phyloP scores from a whole-genome alignment of 1,284 basidiomycete genomes.

The Ustilago loliicola region DNA sequence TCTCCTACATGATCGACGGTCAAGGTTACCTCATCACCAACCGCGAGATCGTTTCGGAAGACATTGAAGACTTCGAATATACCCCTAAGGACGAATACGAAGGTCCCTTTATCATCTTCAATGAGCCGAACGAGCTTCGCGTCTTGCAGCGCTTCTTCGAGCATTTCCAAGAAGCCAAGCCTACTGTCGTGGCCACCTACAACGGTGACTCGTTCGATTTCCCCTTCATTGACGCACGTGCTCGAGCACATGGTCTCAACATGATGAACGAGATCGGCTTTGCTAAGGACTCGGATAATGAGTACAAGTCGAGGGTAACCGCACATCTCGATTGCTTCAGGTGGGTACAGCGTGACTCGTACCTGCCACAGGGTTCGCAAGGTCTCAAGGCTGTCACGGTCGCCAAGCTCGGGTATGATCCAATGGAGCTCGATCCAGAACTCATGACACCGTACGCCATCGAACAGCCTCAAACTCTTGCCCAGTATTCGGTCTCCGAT shows the following conservation, averaged over 20 bases:
- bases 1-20: constrained; percentile 97
- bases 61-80: constrained; percentile 99
- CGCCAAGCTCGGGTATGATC: constrained; percentile 95
- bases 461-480: constrained; percentile 93
- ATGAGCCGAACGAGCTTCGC: constrained; percentile 88
- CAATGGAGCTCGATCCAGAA: constrained; percentile 97
- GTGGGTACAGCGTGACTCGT: constrained; percentile 99
- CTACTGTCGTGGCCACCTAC: constrained; percentile 97
- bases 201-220: constrained; percentile 99
- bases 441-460: constrained; percentile 99
- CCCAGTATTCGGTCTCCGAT: constrained; percentile 99
- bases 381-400: constrained; percentile 98
- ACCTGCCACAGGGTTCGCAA: constrained; percentile 97
- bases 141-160: constrained; percentile 84
- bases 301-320: constrained; percentile 93
- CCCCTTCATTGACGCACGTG: constrained; percentile 91
- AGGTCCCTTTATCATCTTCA: constrained; percentile 96
- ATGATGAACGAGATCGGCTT: constrained; percentile 98
- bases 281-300: constrained; percentile 88
- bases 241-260: constrained; percentile 90
- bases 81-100: constrained; percentile 98
- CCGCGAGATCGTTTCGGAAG: constrained; percentile 94
- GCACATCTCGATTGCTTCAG: constrained; percentile 99
- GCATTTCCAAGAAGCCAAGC: constrained; percentile 91
- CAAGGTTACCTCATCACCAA: constrained; percentile 98